Base-by-base conservation (phyloP, 257 asterid species). In the Apocynum venetum region DNA sequence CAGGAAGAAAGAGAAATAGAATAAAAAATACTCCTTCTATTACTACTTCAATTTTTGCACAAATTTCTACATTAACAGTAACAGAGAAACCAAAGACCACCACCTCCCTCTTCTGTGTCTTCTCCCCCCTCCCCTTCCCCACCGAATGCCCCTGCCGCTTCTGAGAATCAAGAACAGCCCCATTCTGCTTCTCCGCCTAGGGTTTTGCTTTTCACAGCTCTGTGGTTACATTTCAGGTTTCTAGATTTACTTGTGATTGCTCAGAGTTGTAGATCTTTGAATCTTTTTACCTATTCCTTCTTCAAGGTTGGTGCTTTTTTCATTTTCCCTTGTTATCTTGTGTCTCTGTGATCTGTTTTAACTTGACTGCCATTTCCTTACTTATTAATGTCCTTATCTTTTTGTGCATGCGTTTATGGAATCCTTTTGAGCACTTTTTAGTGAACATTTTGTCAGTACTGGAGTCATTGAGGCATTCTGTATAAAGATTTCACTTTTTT, bases 221-320 rank as follows among this genome's bases (percentile, higher is more conserved):
- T 8, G 43, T 61, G 49, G 20, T 47, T 41, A 35, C 1, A 35
- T 73, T 41, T 14, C 61, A 25, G 7, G 25, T 53, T 79, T 75
- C 53, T 53, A 49, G 31, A 72, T 72, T 60, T 67, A 61, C 79
- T 43, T 75, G 79, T 66, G 46, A 56, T 35, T 83, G 41, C 19
- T 67, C 36, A 35, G 71, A 15, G 46, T 78, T 60, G 20, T 78
- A 80, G 90, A 91, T 89, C 92, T 80, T 83, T 83, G 49, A 73
- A 77, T 83, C 83, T 84, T 80, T 56, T 81, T 81, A 71, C 83
- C 71, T 41, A 44, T 80, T 38, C 48, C 56, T 74, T 64, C 59
- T 43, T 31, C 17, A 71, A 79, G 82, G 57, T 82, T 55, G 80
- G 83, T 47, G 75, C 76, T 67, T 82, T 31, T 74, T 44, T 71